Percentiles rank a stretch among this genome's conserved stretches.
Conservation (phyloP, 352 stramenopile species). For the Bremia lactucae region DNA sequence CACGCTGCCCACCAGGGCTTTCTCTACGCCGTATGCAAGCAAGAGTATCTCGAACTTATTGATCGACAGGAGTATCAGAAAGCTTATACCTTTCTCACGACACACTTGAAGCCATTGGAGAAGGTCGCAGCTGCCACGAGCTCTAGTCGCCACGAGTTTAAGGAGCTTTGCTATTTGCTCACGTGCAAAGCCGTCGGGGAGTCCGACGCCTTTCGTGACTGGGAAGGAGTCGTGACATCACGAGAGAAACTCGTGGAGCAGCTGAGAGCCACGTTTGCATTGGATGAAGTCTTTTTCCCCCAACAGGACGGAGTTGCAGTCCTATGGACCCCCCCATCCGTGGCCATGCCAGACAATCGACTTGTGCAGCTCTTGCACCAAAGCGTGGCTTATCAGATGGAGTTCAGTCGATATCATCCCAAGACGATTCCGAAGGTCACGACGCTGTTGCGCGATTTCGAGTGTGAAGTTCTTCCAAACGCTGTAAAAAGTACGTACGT, state of each 20-base stretch:
- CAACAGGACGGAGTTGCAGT: conserved; percentile 24
- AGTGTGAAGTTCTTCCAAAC: conserved; percentile 80
- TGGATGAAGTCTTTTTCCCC: conserved; percentile 58
- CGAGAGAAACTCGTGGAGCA: conserved; percentile 81
- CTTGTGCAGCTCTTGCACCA: conserved; percentile 77
- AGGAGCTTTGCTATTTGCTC: conserved; percentile 82
- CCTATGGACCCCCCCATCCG: conserved; percentile 6
- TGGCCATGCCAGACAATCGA: conserved; percentile 60
- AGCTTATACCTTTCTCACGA: conserved; percentile 83
- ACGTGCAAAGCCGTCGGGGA: conserved; percentile 83
- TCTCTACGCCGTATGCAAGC: conserved; percentile 82
- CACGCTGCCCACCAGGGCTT: conserved; percentile 73
- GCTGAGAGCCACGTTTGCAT: conserved; percentile 66
- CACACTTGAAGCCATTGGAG: conserved; percentile 82
- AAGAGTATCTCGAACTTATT: conserved; percentile 85
- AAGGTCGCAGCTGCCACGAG: conserved; percentile 62
- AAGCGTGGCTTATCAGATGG: conserved; percentile 84
- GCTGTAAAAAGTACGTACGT: conserved; percentile 80
- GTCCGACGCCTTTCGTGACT: conserved; percentile 75
- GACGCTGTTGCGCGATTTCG: conserved; percentile 76
- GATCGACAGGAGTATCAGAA: conserved; percentile 85
- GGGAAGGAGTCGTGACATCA: conserved; percentile 67
- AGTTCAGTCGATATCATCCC: conserved; percentile 81
- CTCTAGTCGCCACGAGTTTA: conserved; percentile 73
- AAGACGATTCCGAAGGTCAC: conserved; percentile 81